Conservation (phyloP, 202 grass and related monocot species). For the Eragrostis tef region DNA sequence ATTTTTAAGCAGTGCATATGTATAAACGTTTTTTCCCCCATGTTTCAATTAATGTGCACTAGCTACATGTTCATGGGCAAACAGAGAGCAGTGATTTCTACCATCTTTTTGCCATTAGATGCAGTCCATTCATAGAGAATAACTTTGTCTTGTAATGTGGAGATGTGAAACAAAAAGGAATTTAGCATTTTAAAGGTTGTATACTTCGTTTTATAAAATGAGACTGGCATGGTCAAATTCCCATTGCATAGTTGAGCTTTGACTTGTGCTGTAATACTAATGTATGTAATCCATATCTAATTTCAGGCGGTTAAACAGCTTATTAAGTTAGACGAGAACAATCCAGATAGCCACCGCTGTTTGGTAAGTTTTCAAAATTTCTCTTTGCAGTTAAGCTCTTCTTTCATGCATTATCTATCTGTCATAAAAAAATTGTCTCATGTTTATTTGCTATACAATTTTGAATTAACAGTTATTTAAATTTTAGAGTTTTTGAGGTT, state of each 20-base stretch:
- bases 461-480: conserved; percentile 11
- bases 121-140: neutral
- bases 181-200: neutral
- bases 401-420: neutral
- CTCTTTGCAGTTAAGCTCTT: conserved; percentile 10
- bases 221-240: neutral
- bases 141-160: neutral
- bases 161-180: conserved; percentile 16
- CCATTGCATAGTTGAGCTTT: conserved; percentile 19
- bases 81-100: neutral
- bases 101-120: neutral
- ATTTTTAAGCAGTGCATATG: conserved; percentile 22
- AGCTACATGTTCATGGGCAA: neutral
- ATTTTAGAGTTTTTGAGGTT: conserved; percentile 19
- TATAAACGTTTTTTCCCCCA: neutral
- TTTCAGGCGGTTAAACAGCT: conserved; percentile 92
- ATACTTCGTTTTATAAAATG: neutral
- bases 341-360: conserved; percentile 86
- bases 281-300: conserved; percentile 38
- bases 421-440: conserved; percentile 10
- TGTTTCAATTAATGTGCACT: neutral
- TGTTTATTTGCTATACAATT: neutral
- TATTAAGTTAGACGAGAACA: conserved; percentile 79
- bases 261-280: conserved; percentile 12
- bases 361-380: conserved; percentile 68